These are phyloP conservation scores for Trypanosomatidae sp. DNA, from an alignment of 208 protist species.

Conservation along the genomic window DNA sequence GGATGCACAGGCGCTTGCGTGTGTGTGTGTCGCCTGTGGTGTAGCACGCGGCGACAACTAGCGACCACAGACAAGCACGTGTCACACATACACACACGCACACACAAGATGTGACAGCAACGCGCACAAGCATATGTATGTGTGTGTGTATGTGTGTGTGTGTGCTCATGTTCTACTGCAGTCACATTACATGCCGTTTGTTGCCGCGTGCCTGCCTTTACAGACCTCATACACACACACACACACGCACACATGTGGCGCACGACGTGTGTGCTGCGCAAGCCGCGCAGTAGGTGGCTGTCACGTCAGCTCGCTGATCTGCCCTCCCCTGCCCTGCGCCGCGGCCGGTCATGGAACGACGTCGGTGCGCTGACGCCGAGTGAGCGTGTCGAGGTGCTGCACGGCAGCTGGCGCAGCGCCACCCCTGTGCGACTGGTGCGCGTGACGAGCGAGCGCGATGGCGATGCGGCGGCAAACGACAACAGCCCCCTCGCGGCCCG, in stretches of 20 bases:
- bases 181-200: background rate
- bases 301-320: background rate
- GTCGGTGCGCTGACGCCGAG: slow-evolving; percentile 8
- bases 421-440: slow-evolving; percentile 26
- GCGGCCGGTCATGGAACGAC: slow-evolving; percentile 18
- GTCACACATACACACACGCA: no score
- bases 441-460: slow-evolving; percentile 19
- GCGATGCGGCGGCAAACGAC: slow-evolving; percentile 21
- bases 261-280: background rate
- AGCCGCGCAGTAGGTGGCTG: background rate
- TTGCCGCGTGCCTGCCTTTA: no score
- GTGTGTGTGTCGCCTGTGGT: slow-evolving; percentile 25
- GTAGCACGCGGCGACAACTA: slow-evolving; percentile 7
- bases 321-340: slow-evolving; percentile 8
- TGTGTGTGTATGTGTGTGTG: background rate
- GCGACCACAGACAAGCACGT: background rate
- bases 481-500: no score
- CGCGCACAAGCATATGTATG: background rate
- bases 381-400: slow-evolving; percentile 33
- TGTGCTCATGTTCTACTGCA: background rate
- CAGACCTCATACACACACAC: background rate
- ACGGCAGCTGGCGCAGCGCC: slow-evolving; percentile 27
- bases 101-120: no score
- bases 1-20: slow-evolving; percentile 72
- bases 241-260: background rate